These are phyloP conservation scores for Aspergillus funiculosus DNA, from an alignment of 495 filamentous ascomycete genomes.

Conservation along the genomic window DNA sequence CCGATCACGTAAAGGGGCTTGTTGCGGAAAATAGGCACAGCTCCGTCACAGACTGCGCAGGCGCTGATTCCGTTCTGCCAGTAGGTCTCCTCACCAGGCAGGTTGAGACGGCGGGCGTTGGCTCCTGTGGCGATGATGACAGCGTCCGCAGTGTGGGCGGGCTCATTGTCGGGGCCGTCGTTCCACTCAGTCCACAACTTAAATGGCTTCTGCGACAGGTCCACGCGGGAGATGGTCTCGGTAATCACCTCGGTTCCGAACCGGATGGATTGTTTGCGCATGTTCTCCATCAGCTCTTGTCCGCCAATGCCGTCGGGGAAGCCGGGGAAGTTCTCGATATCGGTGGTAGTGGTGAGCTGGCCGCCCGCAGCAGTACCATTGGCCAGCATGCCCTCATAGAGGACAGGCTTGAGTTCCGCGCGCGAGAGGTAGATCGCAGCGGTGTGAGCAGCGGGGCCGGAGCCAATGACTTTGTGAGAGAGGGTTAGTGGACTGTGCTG, in stretches of 20 bases:
- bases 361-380: constrained; percentile 95
- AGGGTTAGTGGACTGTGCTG: constrained; percentile 16
- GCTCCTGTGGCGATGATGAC: constrained; percentile 95
- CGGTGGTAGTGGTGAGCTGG: constrained; percentile 95
- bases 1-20: constrained; percentile 95
- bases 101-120: constrained; percentile 72
- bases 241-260: constrained; percentile 89
- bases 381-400: constrained; percentile 97
- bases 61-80: constrained; percentile 97
- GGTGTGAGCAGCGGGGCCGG: constrained; percentile 94
- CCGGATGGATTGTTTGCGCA: constrained; percentile 84
- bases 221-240: constrained; percentile 86
- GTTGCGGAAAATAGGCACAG: constrained; percentile 93
- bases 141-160: constrained; percentile 74
- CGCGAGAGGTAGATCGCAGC: constrained; percentile 93
- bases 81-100: constrained; percentile 87
- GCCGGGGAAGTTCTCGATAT: constrained; percentile 96
- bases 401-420: constrained; percentile 79
- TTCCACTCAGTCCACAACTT: constrained; percentile 87
- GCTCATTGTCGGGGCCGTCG: constrained; percentile 56
- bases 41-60: constrained; percentile 96
- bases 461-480: constrained; percentile 61
- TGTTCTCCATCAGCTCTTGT: constrained; percentile 82
- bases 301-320: constrained; percentile 87
- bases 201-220: constrained; percentile 81